A percentile compares a stretch with the other conserved stretches of the same genome.
Evolutionary conservation across 2,329 filamentous ascomycete genomes (phyloP).

Genomic region (Gyromitra esculenta): DNA sequence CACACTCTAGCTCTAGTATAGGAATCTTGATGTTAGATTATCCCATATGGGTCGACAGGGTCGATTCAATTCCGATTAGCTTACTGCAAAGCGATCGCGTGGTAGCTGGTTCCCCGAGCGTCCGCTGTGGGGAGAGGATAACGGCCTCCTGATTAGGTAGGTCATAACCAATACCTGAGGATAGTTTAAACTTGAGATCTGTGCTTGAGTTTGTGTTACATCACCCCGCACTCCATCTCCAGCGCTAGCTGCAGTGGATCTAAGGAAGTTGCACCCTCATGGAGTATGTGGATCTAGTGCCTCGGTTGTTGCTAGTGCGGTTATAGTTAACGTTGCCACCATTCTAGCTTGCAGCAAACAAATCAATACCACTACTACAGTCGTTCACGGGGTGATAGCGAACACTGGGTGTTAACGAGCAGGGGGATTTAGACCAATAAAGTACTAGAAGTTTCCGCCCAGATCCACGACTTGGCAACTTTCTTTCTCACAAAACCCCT

Average conservation of each 20-base stretch:
- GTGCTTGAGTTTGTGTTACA: not conserved
- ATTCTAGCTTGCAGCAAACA: not conserved
- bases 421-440: too few species aligned
- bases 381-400: too few species aligned
- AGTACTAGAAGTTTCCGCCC: too few species aligned
- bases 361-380: not conserved
- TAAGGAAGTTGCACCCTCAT: not conserved
- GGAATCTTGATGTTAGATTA: too few species aligned
- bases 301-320: conserved; percentile 6
- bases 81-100: not conserved
- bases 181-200: not conserved
- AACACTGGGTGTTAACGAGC: too few species aligned
- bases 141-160: not conserved
- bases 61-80: not conserved
- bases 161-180: not conserved
- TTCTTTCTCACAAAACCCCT: too few species aligned
- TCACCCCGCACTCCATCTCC: not conserved
- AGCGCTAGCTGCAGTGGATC: not conserved
- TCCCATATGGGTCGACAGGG: not conserved
- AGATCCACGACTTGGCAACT: too few species aligned
- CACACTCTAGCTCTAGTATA: too few species aligned
- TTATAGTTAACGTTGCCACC: not conserved
- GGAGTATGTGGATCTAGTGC: not conserved
- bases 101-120: not conserved
- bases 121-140: not conserved